phyloP scores from a whole-genome alignment of 805 yeast genomes.

The Sugiyamaella smithiae region DNA sequence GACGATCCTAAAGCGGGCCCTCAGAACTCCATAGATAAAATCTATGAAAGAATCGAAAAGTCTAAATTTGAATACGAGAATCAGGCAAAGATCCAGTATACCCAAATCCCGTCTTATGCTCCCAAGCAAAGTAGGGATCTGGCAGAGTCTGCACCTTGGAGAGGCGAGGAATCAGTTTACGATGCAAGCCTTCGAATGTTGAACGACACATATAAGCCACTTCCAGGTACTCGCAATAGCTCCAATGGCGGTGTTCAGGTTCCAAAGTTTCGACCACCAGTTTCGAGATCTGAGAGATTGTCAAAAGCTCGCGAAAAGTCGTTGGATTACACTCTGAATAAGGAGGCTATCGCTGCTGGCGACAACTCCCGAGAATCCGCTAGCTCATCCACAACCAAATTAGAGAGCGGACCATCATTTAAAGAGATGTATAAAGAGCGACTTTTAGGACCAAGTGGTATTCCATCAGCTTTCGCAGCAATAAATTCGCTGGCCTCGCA shows the following conservation, averaged over 20 bases:
- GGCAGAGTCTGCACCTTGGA: slow-evolving; percentile 58
- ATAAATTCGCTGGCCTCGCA: slow-evolving; percentile 71
- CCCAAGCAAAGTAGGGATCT: slow-evolving; percentile 44
- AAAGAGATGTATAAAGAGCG: slow-evolving; percentile 61
- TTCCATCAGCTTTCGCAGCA: slow-evolving; percentile 32
- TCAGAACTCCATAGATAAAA: slow-evolving; percentile 10
- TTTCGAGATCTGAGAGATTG: slow-evolving; percentile 40
- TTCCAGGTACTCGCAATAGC: slow-evolving; percentile 16
- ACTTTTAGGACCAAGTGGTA: slow-evolving; percentile 37
- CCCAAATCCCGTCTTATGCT: slow-evolving; percentile 45
- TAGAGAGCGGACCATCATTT: slow-evolving; percentile 49
- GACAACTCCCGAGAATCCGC: slow-evolving; percentile 1
- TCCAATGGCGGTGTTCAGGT: slow-evolving; percentile 5
- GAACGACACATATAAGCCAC: slow-evolving; percentile 48
- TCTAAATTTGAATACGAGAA: slow-evolving; percentile 38
- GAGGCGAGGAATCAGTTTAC: slow-evolving; percentile 47
- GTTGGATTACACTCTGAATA: slow-evolving; percentile 57
- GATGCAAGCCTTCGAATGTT: slow-evolving; percentile 56
- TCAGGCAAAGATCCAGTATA: slow-evolving; percentile 41
- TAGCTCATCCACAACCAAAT: slow-evolving; percentile 26
- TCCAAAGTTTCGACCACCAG: slow-evolving; percentile 23
- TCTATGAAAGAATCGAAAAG: slow-evolving; percentile 25
- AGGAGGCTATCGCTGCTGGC: slow-evolving; percentile 24
- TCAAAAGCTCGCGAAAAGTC: slow-evolving; percentile 62
- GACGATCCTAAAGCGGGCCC: slow-evolving; percentile 39